A percentile compares a stretch with the other conserved stretches of the same genome.
These are phyloP conservation scores for Triticum dicoccoides DNA, from an alignment of 176 grass and related monocot genomes.

Conservation along the genomic window DNA sequence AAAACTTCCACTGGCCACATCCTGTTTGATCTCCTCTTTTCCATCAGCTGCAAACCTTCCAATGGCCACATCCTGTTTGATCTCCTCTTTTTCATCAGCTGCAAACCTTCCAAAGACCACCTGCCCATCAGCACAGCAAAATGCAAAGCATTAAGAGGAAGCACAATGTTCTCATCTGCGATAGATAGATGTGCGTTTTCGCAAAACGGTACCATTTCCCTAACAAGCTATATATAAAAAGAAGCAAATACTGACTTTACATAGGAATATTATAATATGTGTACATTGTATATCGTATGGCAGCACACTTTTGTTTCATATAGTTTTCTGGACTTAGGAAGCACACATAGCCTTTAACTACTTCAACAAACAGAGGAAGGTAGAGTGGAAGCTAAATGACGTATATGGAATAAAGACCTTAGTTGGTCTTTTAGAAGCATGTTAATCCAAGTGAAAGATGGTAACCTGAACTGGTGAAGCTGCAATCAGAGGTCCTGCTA, in stretches of 20 bases:
- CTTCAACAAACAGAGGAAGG: background rate
- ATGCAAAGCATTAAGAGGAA: background rate
- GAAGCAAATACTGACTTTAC: background rate
- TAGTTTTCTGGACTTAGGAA: background rate
- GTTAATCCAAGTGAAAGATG: background rate
- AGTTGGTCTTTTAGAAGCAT: background rate
- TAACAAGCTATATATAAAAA: background rate
- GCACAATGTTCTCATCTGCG: background rate
- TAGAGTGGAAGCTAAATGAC: background rate
- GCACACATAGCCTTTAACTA: background rate
- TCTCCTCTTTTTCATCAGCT: slow-evolving; percentile 39
- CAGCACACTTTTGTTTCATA: background rate
- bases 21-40: slow-evolving; percentile 26
- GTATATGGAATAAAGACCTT: background rate
- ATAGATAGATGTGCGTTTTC: background rate
- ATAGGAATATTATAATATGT: background rate
- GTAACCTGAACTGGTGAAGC: slow-evolving; percentile 64
- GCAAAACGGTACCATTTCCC: background rate
- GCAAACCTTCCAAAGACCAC: slow-evolving; percentile 61
- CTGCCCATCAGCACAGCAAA: slow-evolving; percentile 26
- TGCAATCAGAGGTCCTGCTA: slow-evolving; percentile 58
- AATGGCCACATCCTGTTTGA: slow-evolving; percentile 31
- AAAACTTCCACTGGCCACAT: slow-evolving; percentile 59
- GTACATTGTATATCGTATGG: background rate
- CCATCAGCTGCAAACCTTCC: slow-evolving; percentile 44